A percentile compares a stretch with the other conserved stretches of the same genome.
Conservation (phyloP, 768 basidiomycete species). For the Boletus sp. region DNA sequence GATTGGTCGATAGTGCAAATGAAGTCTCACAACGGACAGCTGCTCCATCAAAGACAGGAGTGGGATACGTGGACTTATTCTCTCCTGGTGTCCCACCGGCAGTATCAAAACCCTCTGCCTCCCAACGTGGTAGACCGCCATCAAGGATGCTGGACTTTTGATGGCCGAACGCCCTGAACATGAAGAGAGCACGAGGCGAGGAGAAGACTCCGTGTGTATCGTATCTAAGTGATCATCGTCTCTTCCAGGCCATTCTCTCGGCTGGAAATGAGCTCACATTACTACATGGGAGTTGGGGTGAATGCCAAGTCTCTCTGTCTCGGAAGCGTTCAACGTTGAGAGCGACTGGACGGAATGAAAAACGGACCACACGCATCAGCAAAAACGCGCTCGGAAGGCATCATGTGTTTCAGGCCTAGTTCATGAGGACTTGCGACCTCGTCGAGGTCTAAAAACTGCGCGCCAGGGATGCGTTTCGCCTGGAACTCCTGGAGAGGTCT, state of each 20-base stretch:
- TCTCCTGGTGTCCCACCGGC: conserved; percentile 35
- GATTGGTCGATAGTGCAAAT: conserved; percentile 34
- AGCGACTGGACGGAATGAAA: conserved; percentile 3
- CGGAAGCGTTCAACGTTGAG: conserved; percentile 8
- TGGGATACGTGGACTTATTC: conserved; percentile 43
- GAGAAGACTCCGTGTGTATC: conserved; percentile 91
- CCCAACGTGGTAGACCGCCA: conserved; percentile 89
- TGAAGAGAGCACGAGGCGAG: conserved; percentile 89
- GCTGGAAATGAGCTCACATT: conserved; percentile 46
- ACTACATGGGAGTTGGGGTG: conserved; percentile 74
- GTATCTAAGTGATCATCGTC: conserved; percentile 51
- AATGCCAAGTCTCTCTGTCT: conserved; percentile 71
- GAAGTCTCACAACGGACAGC: conserved; percentile 44
- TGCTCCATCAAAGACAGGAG: conserved; percentile 49
- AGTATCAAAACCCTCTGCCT: conserved; percentile 58
- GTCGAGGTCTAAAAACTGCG: conserved; percentile 80
- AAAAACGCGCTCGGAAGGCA: conserved; percentile 73
- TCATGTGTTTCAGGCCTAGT: conserved; percentile 91
- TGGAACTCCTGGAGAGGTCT: conserved; percentile 68
- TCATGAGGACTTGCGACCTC: conserved; percentile 70
- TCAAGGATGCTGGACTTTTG: conserved; percentile 81
- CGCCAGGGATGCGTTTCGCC: conserved; percentile 63
- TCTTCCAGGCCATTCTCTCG: conserved; percentile 3
- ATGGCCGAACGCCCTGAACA: conserved; percentile 92
- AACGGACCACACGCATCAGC: conserved; percentile 75